Percentiles rank a stretch among this genome's conserved stretches.
phyloP scores from a whole-genome alignment of 192 early-diverging fungal genomes.

The Backusella circina region DNA sequence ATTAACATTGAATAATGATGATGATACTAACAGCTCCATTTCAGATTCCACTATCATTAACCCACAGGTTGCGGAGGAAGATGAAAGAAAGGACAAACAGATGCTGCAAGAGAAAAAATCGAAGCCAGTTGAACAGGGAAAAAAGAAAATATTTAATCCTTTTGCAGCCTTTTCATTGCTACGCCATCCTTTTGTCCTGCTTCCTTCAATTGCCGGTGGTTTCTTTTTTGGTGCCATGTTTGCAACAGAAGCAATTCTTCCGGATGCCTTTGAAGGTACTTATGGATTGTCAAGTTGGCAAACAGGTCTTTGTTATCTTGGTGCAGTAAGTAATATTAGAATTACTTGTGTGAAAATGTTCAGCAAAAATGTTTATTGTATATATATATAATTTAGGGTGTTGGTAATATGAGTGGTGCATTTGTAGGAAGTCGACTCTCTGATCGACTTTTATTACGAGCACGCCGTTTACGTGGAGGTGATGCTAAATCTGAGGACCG shows the following conservation, averaged over 20 bases:
- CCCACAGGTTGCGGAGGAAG: background rate
- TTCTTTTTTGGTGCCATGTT: slow-evolving; percentile 47
- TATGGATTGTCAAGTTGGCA: slow-evolving; percentile 24
- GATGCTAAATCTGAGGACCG: slow-evolving; percentile 35
- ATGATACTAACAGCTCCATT: slow-evolving; percentile 2
- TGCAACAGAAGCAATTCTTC: slow-evolving; percentile 31
- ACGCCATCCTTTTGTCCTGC: slow-evolving; percentile 36
- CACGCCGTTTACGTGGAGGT: slow-evolving; percentile 34
- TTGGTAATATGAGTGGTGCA: slow-evolving; percentile 38
- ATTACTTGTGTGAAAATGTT: slow-evolving; percentile 17
- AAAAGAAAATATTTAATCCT: slow-evolving; percentile 6
- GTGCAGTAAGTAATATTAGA: background rate
- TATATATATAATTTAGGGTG: slow-evolving; percentile 9
- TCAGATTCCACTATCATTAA: background rate
- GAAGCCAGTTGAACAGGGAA: background rate
- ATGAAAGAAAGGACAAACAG: too few species aligned
- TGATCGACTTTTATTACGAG: slow-evolving; percentile 31
- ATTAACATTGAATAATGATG: background rate
- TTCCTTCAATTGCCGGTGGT: slow-evolving; percentile 34
- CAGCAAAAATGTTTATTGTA: slow-evolving; percentile 27
- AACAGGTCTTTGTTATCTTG: slow-evolving; percentile 10
- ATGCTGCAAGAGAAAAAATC: background rate
- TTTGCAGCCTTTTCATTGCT: slow-evolving; percentile 22
- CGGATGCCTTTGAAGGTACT: background rate
- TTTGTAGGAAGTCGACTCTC: slow-evolving; percentile 38